These are phyloP conservation scores for Exophiala lecanii-corni DNA, from an alignment of 2,329 filamentous ascomycete genomes.

Conservation along the genomic window DNA sequence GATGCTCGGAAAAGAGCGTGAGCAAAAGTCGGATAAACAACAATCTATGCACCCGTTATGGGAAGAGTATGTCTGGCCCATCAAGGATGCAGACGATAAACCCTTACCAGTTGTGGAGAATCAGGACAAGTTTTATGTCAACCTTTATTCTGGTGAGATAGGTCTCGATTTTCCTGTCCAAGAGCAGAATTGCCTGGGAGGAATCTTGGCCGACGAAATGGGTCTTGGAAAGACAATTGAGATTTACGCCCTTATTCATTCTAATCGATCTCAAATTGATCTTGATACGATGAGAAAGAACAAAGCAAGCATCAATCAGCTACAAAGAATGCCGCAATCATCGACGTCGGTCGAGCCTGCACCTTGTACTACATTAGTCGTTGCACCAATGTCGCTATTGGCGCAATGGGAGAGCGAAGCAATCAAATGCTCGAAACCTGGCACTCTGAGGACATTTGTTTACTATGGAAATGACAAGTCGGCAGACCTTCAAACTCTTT, in stretches of 20 bases:
- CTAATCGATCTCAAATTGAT: slow-evolving; percentile 61
- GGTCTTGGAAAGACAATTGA: slow-evolving; percentile 97
- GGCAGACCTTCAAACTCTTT: slow-evolving; percentile 71
- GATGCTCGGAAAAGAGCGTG: slow-evolving; percentile 92
- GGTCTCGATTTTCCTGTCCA: slow-evolving; percentile 88
- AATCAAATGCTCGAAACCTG: slow-evolving; percentile 79
- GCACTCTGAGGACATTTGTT: slow-evolving; percentile 75
- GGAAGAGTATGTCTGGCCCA: slow-evolving; percentile 92
- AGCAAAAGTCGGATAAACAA: slow-evolving; percentile 65
- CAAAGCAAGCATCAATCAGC: slow-evolving; percentile 50
- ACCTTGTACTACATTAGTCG: slow-evolving; percentile 84
- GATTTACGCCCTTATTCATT: slow-evolving; percentile 90
- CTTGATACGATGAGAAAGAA: slow-evolving; percentile 31
- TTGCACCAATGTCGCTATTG: slow-evolving; percentile 96
- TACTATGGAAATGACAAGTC: slow-evolving; percentile 90
- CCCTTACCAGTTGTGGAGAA: slow-evolving; percentile 61
- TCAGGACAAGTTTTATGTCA: slow-evolving; percentile 81
- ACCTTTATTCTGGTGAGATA: slow-evolving; percentile 92
- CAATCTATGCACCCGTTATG: slow-evolving; percentile 92
- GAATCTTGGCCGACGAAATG: slow-evolving; percentile 94
- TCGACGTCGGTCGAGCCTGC: slow-evolving; percentile 60
- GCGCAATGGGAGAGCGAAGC: slow-evolving; percentile 96
- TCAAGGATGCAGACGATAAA: slow-evolving; percentile 79
- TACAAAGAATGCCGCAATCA: slow-evolving; percentile 58
- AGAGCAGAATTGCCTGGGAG: slow-evolving; percentile 89